Conservation (phyloP, 345 rosid species). For the Kernera saxatilis region DNA sequence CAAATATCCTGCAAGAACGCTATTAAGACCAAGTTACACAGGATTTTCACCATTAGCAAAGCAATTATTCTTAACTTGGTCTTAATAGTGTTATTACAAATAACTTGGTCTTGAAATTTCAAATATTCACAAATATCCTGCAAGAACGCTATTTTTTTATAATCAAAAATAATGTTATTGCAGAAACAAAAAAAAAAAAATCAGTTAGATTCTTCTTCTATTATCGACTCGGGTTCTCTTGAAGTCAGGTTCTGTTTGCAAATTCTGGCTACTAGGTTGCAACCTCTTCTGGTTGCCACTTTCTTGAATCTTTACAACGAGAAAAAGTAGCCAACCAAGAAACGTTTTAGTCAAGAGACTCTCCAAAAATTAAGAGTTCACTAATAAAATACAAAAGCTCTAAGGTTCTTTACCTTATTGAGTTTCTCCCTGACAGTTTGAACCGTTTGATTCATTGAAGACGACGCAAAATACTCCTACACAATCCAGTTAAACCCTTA, state of each 20-base stretch:
- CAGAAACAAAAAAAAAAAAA: not conserved
- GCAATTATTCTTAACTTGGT: too few species aligned
- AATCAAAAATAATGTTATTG: too few species aligned
- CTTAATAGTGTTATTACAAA: too few species aligned
- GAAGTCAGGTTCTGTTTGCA: conserved; percentile 39
- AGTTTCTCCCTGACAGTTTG: conserved; percentile 72
- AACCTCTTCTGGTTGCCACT: conserved; percentile 36
- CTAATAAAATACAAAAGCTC: not conserved
- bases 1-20: not conserved
- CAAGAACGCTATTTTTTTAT: too few species aligned
- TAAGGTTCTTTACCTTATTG: conserved; percentile 48
- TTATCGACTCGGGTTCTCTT: conserved; percentile 60
- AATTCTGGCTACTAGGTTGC: conserved; percentile 46
- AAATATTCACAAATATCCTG: too few species aligned
- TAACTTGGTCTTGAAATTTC: too few species aligned
- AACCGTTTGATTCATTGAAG: conserved; percentile 83
- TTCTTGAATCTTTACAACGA: conserved; percentile 48
- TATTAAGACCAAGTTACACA: not conserved
- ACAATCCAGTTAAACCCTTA: conserved; percentile 2
- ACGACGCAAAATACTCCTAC: conserved; percentile 75
- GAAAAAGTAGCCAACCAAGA: not conserved
- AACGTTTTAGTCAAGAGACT: not conserved
- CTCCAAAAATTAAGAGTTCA: not conserved
- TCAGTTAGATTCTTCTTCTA: conserved; percentile 65
- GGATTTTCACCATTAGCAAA: not conserved